Conservation (phyloP, 2,329 filamentous ascomycete species). For the Pseudogymnoascus sp. region DNA sequence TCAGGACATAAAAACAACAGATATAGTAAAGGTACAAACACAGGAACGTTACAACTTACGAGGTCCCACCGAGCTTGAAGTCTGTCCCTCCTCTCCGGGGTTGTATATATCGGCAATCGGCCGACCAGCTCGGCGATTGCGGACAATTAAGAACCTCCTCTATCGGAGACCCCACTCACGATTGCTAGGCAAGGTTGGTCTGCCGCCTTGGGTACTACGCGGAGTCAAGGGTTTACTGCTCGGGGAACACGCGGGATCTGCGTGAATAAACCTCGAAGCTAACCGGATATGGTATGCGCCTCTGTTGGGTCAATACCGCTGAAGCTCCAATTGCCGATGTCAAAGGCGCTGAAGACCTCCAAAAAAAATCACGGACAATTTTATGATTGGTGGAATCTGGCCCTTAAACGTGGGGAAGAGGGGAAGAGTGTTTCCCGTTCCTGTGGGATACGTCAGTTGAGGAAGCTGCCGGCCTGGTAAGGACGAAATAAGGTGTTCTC, state of each 20-base stretch:
- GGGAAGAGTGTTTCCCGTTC: not conserved
- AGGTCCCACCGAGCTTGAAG: not conserved
- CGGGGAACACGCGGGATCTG: not conserved
- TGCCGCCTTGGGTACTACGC: not conserved
- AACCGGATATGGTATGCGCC: not conserved
- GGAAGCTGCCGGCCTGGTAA: not conserved
- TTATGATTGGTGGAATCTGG: not conserved
- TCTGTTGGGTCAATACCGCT: not conserved
- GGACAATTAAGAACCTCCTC: not conserved
- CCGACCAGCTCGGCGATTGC: not conserved
- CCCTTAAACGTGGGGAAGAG: not conserved
- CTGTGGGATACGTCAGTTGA: not conserved
- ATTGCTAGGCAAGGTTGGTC: not conserved
- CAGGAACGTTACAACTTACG: not conserved
- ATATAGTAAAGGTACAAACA: not conserved
- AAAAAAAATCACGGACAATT: not conserved
- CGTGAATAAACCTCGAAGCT: not conserved
- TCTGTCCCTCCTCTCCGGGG: not conserved
- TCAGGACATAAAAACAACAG: not conserved
- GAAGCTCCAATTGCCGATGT: constrained; percentile 3
- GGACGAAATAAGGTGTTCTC: not conserved
- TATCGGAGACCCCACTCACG: not conserved
- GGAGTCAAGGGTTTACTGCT: not conserved
- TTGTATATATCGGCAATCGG: not conserved
- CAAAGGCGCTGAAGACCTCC: not conserved